Evolutionary conservation across 2,329 filamentous ascomycete species (phyloP).

Genomic region (Verruconis gallopava): DNA sequence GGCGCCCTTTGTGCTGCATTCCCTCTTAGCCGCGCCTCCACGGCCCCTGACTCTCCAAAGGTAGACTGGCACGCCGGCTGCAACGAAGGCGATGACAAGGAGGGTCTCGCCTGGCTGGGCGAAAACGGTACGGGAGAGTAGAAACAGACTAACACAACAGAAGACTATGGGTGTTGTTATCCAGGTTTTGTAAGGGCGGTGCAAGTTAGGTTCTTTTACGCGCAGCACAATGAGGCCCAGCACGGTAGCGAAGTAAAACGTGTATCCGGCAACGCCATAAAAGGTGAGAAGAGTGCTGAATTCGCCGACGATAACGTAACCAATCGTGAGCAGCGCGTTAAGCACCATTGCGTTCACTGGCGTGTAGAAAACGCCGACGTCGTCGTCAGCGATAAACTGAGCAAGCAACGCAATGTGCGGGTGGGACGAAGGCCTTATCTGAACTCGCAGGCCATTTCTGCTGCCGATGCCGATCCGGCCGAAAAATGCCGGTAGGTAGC

Average conservation of each 20-base stretch:
- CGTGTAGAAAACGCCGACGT: conserved; percentile 76
- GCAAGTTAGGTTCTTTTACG: conserved; percentile 73
- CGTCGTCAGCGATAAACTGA: conserved; percentile 63
- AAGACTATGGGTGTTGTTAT: conserved; percentile 96
- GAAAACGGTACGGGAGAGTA: conserved; percentile 79
- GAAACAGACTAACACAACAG: conserved; percentile 90
- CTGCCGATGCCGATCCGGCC: conserved; percentile 65
- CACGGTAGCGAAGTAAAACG: conserved; percentile 93
- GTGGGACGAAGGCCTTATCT: neutral
- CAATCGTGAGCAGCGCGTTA: conserved; percentile 59
- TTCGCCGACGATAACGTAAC: conserved; percentile 77
- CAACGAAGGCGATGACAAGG: conserved; percentile 73
- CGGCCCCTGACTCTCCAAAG: conserved; percentile 61
- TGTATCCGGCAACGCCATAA: conserved; percentile 93
- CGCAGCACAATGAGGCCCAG: conserved; percentile 83
- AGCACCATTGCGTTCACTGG: conserved; percentile 84
- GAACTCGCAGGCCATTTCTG: conserved; percentile 23
- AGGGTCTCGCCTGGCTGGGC: conserved; percentile 83
- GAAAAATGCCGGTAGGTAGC: conserved; percentile 75
- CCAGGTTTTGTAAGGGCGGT: conserved; percentile 90
- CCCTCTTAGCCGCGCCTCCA: conserved; percentile 13
- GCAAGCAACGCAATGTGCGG: conserved; percentile 32
- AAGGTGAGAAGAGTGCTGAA: conserved; percentile 90
- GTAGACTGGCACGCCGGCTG: conserved; percentile 74
- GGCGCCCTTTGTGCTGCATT: conserved; percentile 15